Evolutionary conservation across 169 alveolate species (phyloP).

Genomic region (Plasmodium coatneyi): DNA sequence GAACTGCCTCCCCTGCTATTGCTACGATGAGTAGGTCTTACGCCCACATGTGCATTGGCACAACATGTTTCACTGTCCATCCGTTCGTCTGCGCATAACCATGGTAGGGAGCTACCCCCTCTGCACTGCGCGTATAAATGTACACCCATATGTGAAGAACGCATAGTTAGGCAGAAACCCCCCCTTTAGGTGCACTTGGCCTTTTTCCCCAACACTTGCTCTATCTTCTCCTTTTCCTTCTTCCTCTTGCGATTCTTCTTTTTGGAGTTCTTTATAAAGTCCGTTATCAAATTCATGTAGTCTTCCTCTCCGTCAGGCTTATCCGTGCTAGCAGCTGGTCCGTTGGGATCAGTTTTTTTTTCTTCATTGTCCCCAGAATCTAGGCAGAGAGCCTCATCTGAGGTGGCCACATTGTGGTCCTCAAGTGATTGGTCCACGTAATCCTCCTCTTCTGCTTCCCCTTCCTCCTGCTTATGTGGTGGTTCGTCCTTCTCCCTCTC

Average conservation of each 20-base stretch:
- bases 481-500: slow-evolving; percentile 1
- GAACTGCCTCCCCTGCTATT: background rate
- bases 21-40: background rate
- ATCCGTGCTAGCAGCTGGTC: background rate
- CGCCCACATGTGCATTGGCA: background rate
- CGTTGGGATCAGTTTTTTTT: background rate
- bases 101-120: background rate
- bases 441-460: background rate
- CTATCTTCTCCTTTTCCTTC: slow-evolving; percentile 68
- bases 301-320: slow-evolving; percentile 12
- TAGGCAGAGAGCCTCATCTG: background rate
- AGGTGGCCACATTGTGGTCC: background rate
- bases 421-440: background rate
- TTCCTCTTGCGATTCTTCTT: slow-evolving; percentile 51
- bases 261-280: slow-evolving; percentile 52
- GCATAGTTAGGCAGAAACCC: no score
- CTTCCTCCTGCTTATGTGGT: background rate
- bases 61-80: background rate
- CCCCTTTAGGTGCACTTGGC: background rate
- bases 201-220: slow-evolving; percentile 20
- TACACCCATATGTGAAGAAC: background rate
- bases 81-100: background rate
- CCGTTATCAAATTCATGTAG: slow-evolving; percentile 52
- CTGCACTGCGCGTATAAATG: background rate
- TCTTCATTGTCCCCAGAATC: background rate